Evolutionary conservation across 225 moss, liverwort and hornwort species (phyloP).

Genomic region (Sphagnum contortum): DNA sequence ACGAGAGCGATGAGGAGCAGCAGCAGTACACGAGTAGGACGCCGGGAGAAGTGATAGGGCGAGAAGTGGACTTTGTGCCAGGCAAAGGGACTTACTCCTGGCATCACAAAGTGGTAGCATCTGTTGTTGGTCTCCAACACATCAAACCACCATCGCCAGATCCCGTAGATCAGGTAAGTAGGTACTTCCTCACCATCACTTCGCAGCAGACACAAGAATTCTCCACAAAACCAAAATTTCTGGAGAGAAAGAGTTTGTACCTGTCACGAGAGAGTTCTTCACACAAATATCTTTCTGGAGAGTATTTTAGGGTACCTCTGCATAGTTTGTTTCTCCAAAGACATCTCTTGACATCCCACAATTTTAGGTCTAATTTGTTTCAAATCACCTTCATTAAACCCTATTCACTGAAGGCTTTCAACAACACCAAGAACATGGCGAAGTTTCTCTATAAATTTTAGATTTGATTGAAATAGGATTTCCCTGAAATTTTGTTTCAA

Average conservation of each 20-base stretch:
- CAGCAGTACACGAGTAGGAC: slow-evolving; percentile 36
- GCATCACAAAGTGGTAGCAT: slow-evolving; percentile 66
- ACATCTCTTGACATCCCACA: too few relatives aligned
- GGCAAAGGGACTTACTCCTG: slow-evolving; percentile 76
- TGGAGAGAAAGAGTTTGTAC: neutral
- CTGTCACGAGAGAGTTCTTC: neutral
- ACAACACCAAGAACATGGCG: too few relatives aligned
- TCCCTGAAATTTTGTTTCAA: too few relatives aligned
- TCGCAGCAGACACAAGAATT: too few relatives aligned
- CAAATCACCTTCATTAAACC: slow-evolving; percentile 46
- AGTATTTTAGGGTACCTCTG: neutral
- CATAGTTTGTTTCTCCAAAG: neutral
- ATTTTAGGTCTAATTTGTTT: too few relatives aligned
- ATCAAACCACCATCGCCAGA: slow-evolving; percentile 29
- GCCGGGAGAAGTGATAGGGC: slow-evolving; percentile 81
- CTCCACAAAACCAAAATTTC: neutral
- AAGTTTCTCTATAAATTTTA: too few relatives aligned
- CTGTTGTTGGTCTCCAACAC: slow-evolving; percentile 65
- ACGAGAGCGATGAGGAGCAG: slow-evolving; percentile 32
- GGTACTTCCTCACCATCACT: too few relatives aligned
- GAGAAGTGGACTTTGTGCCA: slow-evolving; percentile 42
- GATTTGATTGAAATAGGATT: too few relatives aligned
- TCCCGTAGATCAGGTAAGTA: slow-evolving; percentile 64
- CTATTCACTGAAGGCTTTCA: neutral
- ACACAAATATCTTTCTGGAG: neutral